Evolutionary conservation across 2,329 filamentous ascomycete species (phyloP), one percentile per base, ranked within the genome.

Genomic region (Phialocephala sp.): DNA sequence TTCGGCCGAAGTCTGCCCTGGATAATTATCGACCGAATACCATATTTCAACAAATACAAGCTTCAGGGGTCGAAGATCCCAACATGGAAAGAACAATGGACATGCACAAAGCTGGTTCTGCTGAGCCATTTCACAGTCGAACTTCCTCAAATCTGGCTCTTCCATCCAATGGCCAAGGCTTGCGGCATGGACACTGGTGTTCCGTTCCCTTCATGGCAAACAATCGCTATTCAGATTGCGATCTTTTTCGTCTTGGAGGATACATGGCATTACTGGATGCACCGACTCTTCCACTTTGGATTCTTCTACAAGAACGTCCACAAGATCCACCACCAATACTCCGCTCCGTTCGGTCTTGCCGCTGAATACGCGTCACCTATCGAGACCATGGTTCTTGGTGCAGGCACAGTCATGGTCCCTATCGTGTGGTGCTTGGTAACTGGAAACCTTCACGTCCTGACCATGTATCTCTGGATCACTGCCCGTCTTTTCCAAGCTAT

Each of bases 261-360:
- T 80, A 84, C 94, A 72, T 99, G 95, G 95, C 95, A 99, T 81
- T 99, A 99, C 85, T 98, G 94, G 89, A 89, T 88, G 72, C 95
- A 99, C 82, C 93, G 95, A 73, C 87, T 87, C 52, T 88, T 99
- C 81, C 95, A 99, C 85, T 96, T 93, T 83, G 94, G 92, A 24
- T 92, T 93, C 45, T 89, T 99, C 6, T 99, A 99, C 88, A 97
- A 93, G 84, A 87, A 89, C 76, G 92, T 99, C 75, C 95, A 99
- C 87, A 99, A 99, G 84, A 94, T 99, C 74, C 95, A 99, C 83
- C 95, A 99, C 84, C 94, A 95, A 76, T 99, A 99, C 84, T 97
- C 93, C 43, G 95, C 95, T 14, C 95, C 95, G 20, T 99, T 99
- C 77, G 95, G 95, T 72, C 85, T 99, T 61, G 94, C 95, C 22